Evolutionary conservation across 2,329 filamentous ascomycete species (phyloP), one percentile per base, ranked within the genome.

Genomic region (Venturia nashicola): DNA sequence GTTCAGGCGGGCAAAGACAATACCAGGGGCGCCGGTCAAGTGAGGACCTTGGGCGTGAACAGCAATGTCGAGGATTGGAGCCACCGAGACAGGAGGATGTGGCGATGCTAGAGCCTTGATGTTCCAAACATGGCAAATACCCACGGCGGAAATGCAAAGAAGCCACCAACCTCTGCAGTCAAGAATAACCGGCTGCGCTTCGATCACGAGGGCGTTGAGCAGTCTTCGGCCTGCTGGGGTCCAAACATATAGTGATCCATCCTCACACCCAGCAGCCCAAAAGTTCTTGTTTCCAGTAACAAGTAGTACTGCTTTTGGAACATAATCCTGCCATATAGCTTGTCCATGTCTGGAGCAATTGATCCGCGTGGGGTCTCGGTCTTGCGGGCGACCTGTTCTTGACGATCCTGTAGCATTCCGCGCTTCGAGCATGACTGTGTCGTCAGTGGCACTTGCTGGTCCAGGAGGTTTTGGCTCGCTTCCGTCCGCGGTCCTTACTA

Each of bases 71-170:
- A 99, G 82, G 8, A 96, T 86, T 0, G 94, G 93, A 0, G 86
- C 92, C 0, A 99, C 80, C 14, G 91, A 96, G 16, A 97, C 83
- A 0, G 94, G 93, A 2, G 93, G 91, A 72, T 97, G 92, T 20
- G 91, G 90, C 0, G 92, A 88, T 3, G 86, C 86, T 71, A 95
- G 86, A 0, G 85, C 89, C 68, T 88, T 88, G 65, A 97, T 81
- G 72, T 97, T 93, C 92, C 93, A 99, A 51, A 99, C 90, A 73
- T 97, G 87, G 69, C 88, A 94, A 76, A 93, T 84, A 5, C 94
- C 94, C 4, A 90, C 88, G 0, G 93, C 88, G 4, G 91, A 93
- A 67, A 99, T 88, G 71, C 89, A 93, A 61, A 99, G 80, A 5
- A 99, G 78, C 89, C 90, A 97, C 77, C 89, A 89, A 12, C 89